A percentile compares a stretch with the other conserved stretches of the same genome.
phyloP scores from a whole-genome alignment of 2,329 filamentous ascomycete species.

The Fusarium sp. region DNA sequence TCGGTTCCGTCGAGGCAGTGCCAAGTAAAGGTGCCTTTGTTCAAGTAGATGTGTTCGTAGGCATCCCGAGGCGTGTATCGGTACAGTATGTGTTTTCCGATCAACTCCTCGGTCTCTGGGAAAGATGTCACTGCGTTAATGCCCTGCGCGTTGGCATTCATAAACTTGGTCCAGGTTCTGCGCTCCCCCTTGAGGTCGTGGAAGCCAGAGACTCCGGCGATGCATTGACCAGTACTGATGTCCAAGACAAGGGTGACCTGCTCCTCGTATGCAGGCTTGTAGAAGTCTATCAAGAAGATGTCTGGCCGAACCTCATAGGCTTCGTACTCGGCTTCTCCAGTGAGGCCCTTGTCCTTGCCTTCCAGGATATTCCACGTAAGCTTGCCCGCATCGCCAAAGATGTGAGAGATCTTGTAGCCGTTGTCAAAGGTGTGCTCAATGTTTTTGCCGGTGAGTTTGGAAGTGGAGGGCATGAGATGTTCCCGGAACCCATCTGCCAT shows the following conservation, averaged over 20 bases:
- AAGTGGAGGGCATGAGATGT: constrained; percentile 16
- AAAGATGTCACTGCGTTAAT: background rate
- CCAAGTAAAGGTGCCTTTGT: constrained; percentile 28
- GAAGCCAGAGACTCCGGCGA: constrained; percentile 20
- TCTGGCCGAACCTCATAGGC: constrained; percentile 23
- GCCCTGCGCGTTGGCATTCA: constrained; percentile 3
- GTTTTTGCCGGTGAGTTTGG: constrained; percentile 1
- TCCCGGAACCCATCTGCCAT: constrained; percentile 24
- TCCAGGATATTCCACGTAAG: constrained; percentile 18
- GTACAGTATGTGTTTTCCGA: constrained; percentile 30
- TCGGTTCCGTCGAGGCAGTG: constrained; percentile 30
- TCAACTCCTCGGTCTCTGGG: constrained; percentile 16
- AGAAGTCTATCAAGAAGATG: constrained; percentile 31
- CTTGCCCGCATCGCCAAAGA: background rate
- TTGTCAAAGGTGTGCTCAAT: constrained; percentile 24
- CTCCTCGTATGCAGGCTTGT: constrained; percentile 24
- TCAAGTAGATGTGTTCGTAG: constrained; percentile 32
- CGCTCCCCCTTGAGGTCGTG: background rate
- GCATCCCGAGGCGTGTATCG: constrained; percentile 18
- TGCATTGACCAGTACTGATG: background rate
- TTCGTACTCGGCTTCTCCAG: constrained; percentile 10
- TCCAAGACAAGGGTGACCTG: constrained; percentile 21
- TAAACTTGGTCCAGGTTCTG: constrained; percentile 22
- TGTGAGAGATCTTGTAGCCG: constrained; percentile 15
- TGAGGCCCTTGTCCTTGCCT: constrained; percentile 4